Evolutionary conservation across 2,329 filamentous ascomycete species (phyloP).

Genomic region (Pyrenochaeta sp.): DNA sequence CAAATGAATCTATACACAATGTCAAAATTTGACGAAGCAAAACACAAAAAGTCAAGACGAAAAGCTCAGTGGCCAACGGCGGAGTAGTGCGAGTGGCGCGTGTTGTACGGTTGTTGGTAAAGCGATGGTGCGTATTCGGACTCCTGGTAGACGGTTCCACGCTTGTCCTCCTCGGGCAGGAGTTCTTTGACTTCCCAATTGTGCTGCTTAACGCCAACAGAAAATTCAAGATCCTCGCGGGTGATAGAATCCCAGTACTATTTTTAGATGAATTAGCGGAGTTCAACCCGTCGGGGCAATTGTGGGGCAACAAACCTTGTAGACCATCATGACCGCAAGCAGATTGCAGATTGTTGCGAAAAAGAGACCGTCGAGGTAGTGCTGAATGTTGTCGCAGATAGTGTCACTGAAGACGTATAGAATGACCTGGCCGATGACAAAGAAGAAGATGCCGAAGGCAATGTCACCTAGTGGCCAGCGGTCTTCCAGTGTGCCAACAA

Average conservation of each 20-base stretch:
- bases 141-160: slow-evolving; percentile 77
- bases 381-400: slow-evolving; percentile 84
- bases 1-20: slow-evolving; percentile 10
- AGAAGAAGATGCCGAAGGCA: slow-evolving; percentile 87
- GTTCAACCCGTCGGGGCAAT: neutral
- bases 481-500: slow-evolving; percentile 89
- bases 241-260: slow-evolving; percentile 99
- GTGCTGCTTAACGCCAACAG: slow-evolving; percentile 91
- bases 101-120: slow-evolving; percentile 47
- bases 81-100: slow-evolving; percentile 47
- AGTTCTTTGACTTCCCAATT: slow-evolving; percentile 98
- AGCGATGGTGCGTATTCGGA: slow-evolving; percentile 64
- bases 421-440: slow-evolving; percentile 89
- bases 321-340: slow-evolving; percentile 98
- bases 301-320: slow-evolving; percentile 73
- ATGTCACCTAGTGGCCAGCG: slow-evolving; percentile 96
- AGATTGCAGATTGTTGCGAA: slow-evolving; percentile 95
- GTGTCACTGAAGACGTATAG: slow-evolving; percentile 87
- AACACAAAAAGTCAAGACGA: slow-evolving; percentile 6
- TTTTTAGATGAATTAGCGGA: slow-evolving; percentile 27
- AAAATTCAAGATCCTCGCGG: slow-evolving; percentile 97
- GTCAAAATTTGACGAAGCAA: neutral
- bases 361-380: slow-evolving; percentile 94
- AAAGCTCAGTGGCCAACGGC: slow-evolving; percentile 38
- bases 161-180: slow-evolving; percentile 79